Base-by-base conservation (phyloP, 352 stramenopile genomes). In the Pythium grandisporangium region DNA sequence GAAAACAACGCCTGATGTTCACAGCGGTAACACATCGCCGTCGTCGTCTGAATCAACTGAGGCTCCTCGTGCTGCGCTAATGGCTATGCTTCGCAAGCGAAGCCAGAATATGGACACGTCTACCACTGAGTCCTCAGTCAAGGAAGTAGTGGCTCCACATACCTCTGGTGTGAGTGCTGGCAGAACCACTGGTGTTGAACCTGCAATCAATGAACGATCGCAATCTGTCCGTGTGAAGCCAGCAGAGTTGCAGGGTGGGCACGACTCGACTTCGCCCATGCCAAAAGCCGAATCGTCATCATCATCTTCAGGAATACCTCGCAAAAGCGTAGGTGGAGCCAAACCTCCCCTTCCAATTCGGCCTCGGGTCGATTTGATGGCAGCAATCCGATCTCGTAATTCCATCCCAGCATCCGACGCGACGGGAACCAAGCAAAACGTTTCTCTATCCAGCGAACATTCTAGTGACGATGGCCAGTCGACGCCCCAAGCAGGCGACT, bases 61-160 rank as follows among this genome's bases (percentile, higher is more conserved):
- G 16, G n/a, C n/a, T n/a, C 48, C 48, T 5, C 34, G 41, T 8
- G 48, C 40, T 8, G 48, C 42, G 12, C 21, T 56, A 8, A 56
- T 51, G 35, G 36, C 38, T 8, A 45, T 45, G 34, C 37, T 55
- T n/a, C 39, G 30, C 26, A 45, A 42, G n/a, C 34, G 48, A 23
- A 39, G 29, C 16, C 25, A 8, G 27, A 14, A 32, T 32, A 14
- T 32, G 8, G 27, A 32, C 8, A 32, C 10, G 14, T 14, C 27
- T 8, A 8, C 10, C 10, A 14, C 27, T 14, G 27, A 32, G 14
- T 8, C 27, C 14, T n/a, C n/a, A n/a, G n/a, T n/a, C n/a, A n/a
- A n/a, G n/a, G n/a, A n/a, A n/a, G n/a, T n/a, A n/a, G n/a, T n/a
- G n/a, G 27, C 8, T 14, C 0, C 27, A 14, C 10, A 32, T 32